Conservation (phyloP, 78 protist genomes). For the Tieghemostelium lacteum region DNA sequence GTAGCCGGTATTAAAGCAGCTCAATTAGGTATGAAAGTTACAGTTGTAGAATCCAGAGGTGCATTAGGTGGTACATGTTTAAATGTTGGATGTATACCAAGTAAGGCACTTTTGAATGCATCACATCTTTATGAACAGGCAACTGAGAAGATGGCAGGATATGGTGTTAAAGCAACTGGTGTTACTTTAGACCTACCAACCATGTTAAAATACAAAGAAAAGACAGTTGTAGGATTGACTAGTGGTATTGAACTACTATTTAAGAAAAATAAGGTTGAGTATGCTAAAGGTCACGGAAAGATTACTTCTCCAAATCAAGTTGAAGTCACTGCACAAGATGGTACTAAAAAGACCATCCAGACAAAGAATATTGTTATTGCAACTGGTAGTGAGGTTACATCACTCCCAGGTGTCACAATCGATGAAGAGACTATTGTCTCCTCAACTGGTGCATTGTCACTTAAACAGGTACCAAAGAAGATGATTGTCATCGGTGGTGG, state of each 20-base stretch:
- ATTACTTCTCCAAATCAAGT: conserved; percentile 80
- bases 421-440: conserved; percentile 95
- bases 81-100: conserved; percentile 99
- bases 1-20: conserved; percentile 99
- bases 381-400: conserved; percentile 94
- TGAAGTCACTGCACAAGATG: conserved; percentile 80
- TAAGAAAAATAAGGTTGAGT: conserved; percentile 96
- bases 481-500: conserved; percentile 99
- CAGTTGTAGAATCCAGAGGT: conserved; percentile 92
- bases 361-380: conserved; percentile 97
- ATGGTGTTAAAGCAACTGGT: conserved; percentile 86
- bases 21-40: conserved; percentile 96
- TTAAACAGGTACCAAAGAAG: conserved; percentile 94
- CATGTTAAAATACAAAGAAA: conserved; percentile 93
- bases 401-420: conserved; percentile 83
- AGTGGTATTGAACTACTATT: conserved; percentile 98
- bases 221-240: conserved; percentile 84
- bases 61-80: conserved; percentile 99
- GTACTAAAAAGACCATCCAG: conserved; percentile 37
- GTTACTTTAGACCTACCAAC: conserved; percentile 80
- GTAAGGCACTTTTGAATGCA: conserved; percentile 98
- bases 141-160: conserved; percentile 61
- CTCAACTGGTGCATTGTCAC: conserved; percentile 97
- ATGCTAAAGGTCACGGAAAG: conserved; percentile 92
- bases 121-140: conserved; percentile 96